A percentile compares a stretch with the other conserved stretches of the same genome.
These are phyloP conservation scores for Persicaria tinctoria DNA, from an alignment of 148 eudicot genomes.

Conservation along the genomic window DNA sequence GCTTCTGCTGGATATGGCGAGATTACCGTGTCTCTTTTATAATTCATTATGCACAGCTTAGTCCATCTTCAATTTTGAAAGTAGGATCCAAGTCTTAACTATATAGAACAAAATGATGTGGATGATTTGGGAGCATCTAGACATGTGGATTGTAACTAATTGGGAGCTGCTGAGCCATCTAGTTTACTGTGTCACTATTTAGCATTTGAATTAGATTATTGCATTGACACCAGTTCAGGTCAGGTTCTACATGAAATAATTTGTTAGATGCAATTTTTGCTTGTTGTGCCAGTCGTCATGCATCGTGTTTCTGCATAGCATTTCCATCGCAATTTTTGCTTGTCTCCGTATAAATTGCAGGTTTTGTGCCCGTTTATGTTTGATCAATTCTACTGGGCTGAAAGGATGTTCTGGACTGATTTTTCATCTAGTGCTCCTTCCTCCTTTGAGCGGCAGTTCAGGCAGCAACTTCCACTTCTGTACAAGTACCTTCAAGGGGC, in stretches of 20 bases:
- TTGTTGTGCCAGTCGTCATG: too few species aligned
- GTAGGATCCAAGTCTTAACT: slow-evolving; percentile 23
- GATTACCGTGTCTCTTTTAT: slow-evolving; percentile 57
- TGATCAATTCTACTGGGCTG: neutral
- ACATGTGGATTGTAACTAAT: neutral
- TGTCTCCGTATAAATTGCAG: neutral
- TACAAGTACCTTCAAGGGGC: slow-evolving; percentile 67
- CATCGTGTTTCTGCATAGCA: too few species aligned
- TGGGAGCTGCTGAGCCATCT: too few species aligned
- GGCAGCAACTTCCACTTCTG: slow-evolving; percentile 57
- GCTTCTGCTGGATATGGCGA: neutral
- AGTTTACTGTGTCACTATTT: too few species aligned
- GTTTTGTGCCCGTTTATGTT: neutral
- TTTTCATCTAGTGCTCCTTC: slow-evolving; percentile 58
- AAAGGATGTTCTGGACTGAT: neutral
- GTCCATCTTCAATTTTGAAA: too few species aligned
- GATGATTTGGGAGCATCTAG: neutral
- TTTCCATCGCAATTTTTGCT: neutral
- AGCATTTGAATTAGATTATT: too few species aligned
- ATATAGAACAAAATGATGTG: too few species aligned
- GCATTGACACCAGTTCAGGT: too few species aligned
- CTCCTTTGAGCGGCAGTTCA: slow-evolving; percentile 66
- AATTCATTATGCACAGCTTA: slow-evolving; percentile 65
- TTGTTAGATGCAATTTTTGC: too few species aligned
- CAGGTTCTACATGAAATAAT: too few species aligned